Percentiles rank a stretch among this genome's conserved stretches.
These are phyloP conservation scores for Nothophoma quercina DNA, from an alignment of 2,329 filamentous ascomycete genomes.

Conservation along the genomic window DNA sequence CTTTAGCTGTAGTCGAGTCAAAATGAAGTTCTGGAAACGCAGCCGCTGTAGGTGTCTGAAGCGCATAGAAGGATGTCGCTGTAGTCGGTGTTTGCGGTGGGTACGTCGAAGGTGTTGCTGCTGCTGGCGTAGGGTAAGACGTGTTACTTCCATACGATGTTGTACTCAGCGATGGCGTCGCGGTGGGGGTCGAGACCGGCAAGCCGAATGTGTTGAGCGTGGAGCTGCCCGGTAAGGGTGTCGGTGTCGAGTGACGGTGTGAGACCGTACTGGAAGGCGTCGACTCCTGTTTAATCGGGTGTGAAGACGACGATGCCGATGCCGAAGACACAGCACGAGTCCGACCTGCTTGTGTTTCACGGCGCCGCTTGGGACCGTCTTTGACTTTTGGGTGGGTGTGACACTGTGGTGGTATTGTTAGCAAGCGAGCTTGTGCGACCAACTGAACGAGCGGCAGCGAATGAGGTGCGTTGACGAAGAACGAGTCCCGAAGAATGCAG, in stretches of 20 bases:
- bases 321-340: conserved; percentile 47
- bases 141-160: conserved; percentile 30
- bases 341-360: conserved; percentile 50
- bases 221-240: conserved; percentile 31
- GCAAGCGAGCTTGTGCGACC: conserved; percentile 26
- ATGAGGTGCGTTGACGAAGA: conserved; percentile 9
- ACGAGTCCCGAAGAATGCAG: conserved; percentile 18
- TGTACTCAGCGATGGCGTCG: conserved; percentile 28
- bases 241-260: conserved; percentile 43
- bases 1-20: conserved; percentile 19
- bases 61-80: conserved; percentile 29
- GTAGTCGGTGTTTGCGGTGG: conserved; percentile 22
- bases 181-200: conserved; percentile 32
- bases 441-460: not conserved
- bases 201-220: conserved; percentile 37
- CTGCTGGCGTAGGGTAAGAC: conserved; percentile 37
- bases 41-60: conserved; percentile 30
- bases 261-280: conserved; percentile 30
- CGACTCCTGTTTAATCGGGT: conserved; percentile 42
- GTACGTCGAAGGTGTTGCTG: conserved; percentile 24
- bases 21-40: conserved; percentile 24
- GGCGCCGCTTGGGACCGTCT: conserved; percentile 52
- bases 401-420: conserved; percentile 44
- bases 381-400: conserved; percentile 55
- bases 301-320: conserved; percentile 44